Conservation (phyloP, 331 rosid species). For the Pyracantha coccinea region DNA sequence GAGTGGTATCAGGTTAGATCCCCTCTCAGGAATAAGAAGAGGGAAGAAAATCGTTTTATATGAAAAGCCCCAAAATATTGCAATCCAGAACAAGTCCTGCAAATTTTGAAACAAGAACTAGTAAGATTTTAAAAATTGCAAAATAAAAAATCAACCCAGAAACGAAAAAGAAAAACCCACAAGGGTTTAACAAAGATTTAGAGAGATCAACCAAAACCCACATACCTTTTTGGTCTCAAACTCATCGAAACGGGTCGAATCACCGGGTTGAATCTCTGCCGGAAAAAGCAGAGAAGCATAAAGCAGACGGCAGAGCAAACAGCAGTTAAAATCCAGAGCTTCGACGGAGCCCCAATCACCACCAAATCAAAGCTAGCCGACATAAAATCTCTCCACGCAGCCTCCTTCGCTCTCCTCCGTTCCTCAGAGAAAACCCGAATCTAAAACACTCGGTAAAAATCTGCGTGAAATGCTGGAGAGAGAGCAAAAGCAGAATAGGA, state of each 20-base stretch:
- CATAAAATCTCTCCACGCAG: slow-evolving; percentile 53
- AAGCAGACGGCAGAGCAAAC: slow-evolving; percentile 6
- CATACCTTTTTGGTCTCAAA: slow-evolving; percentile 67
- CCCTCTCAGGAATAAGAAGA: slow-evolving; percentile 63
- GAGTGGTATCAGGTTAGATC: slow-evolving; percentile 40
- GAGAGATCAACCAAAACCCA: not conserved
- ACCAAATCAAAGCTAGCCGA: slow-evolving; percentile 65
- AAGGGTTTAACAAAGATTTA: not conserved
- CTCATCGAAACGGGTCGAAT: slow-evolving; percentile 62
- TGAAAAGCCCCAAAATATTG: slow-evolving; percentile 63
- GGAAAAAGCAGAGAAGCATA: slow-evolving; percentile 29
- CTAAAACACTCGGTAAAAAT: not conserved
- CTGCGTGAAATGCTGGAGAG: not conserved
- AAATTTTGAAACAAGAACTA: not conserved
- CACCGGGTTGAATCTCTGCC: slow-evolving; percentile 32
- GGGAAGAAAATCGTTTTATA: slow-evolving; percentile 41
- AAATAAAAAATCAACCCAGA: not conserved
- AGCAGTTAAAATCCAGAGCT: slow-evolving; percentile 36
- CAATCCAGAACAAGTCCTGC: slow-evolving; percentile 74
- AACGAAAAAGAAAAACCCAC: not conserved
- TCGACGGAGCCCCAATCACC: slow-evolving; percentile 53
- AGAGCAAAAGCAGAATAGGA: not conserved
- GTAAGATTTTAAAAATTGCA: not conserved
- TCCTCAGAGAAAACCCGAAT: not conserved
- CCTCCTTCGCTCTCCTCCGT: slow-evolving; percentile 6